phyloP scores from a whole-genome alignment of 805 yeast species.

The Lipomyces spencermartinsiae region DNA sequence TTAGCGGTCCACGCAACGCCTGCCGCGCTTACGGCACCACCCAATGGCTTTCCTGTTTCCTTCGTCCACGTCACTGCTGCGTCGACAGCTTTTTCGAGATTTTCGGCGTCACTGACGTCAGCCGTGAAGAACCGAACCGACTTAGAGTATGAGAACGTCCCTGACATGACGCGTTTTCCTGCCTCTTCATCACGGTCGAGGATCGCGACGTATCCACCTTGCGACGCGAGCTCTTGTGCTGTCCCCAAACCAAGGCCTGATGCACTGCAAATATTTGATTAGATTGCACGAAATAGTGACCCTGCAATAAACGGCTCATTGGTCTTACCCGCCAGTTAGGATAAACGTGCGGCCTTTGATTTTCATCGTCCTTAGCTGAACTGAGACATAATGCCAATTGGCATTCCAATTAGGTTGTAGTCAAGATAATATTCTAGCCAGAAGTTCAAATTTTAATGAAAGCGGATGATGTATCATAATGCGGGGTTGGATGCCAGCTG shows the following conservation, averaged over 20 bases:
- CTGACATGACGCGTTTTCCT: background rate
- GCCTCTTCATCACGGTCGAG: conserved; percentile 25
- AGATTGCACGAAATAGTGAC: background rate
- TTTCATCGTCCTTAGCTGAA: conserved; percentile 11
- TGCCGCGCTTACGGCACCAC: conserved; percentile 31
- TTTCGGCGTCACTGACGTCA: conserved; percentile 26
- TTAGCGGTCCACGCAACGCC: conserved; percentile 25
- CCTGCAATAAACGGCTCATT: no score
- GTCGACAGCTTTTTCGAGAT: conserved; percentile 22
- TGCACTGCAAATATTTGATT: conserved; percentile 13
- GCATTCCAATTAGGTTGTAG: no score
- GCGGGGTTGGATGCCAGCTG: background rate
- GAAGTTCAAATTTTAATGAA: no score
- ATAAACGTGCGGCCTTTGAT: conserved; percentile 21
- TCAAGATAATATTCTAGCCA: no score
- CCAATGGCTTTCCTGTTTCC: conserved; percentile 12
- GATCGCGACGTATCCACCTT: conserved; percentile 28
- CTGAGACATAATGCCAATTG: no score
- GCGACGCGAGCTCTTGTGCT: no score
- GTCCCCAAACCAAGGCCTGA: conserved; percentile 35
- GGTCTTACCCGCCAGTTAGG: conserved; percentile 31
- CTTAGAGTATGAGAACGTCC: no score
- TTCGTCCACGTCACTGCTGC: conserved; percentile 25
- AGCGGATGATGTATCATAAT: no score
- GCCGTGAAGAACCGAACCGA: conserved; percentile 15